Conservation (phyloP, 495 filamentous ascomycete species). For the Tetracladium marchalianum region DNA sequence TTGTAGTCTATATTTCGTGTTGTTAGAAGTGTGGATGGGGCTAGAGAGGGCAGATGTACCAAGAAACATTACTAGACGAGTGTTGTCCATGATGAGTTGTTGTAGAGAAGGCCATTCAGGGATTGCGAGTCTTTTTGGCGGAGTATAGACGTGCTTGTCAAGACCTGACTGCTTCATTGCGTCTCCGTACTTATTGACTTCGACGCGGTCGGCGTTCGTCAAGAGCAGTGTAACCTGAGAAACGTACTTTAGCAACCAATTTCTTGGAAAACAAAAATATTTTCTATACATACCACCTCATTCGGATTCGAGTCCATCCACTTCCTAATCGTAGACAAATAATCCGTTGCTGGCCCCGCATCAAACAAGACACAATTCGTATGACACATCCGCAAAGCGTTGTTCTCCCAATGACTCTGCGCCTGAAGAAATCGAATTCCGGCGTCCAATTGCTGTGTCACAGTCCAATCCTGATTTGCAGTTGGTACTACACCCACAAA, state of each 20-base stretch:
- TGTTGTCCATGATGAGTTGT: slow-evolving; percentile 59
- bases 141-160: slow-evolving; percentile 57
- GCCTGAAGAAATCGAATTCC: slow-evolving; percentile 88
- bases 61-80: slow-evolving; percentile 42
- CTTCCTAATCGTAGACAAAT: slow-evolving; percentile 52
- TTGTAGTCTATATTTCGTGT: slow-evolving; percentile 63
- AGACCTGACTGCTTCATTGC: slow-evolving; percentile 62
- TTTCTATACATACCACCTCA: slow-evolving; percentile 45
- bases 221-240: slow-evolving; percentile 64
- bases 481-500: slow-evolving; percentile 59
- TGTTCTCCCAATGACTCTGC: slow-evolving; percentile 59
- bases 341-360: slow-evolving; percentile 64
- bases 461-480: slow-evolving; percentile 64
- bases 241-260: slow-evolving; percentile 3
- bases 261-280: too few relatives aligned
- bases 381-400: slow-evolving; percentile 39
- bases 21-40: not conserved
- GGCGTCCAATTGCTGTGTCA: slow-evolving; percentile 71
- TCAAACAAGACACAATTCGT: slow-evolving; percentile 72
- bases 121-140: slow-evolving; percentile 55
- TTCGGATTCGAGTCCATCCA: slow-evolving; percentile 76
- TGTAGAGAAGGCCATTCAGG: slow-evolving; percentile 79
- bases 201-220: slow-evolving; percentile 66
- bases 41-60: slow-evolving; percentile 8
- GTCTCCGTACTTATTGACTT: slow-evolving; percentile 46